A percentile compares a stretch with the other conserved stretches of the same genome.
phyloP scores from a whole-genome alignment of 31 red algal species.

The Bonnemaisonia californica region DNA sequence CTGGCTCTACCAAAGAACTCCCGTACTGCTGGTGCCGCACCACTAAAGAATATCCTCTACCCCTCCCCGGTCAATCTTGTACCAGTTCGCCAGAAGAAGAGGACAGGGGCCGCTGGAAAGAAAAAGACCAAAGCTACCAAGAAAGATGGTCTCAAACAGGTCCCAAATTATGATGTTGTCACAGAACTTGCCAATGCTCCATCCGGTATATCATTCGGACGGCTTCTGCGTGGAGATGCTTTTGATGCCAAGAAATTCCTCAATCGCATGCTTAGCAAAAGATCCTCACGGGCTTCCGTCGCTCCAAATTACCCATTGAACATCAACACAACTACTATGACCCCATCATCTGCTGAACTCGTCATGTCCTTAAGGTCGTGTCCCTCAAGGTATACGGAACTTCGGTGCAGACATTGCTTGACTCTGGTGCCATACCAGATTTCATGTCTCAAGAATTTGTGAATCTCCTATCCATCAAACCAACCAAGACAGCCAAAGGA shows the following conservation, averaged over 20 bases:
- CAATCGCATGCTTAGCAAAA: background rate
- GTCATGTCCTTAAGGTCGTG: background rate
- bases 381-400: background rate
- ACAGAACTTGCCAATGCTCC: background rate
- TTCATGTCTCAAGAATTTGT: background rate
- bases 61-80: no score
- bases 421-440: constrained; percentile 16
- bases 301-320: background rate
- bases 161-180: background rate
- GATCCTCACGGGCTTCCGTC: background rate
- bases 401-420: background rate
- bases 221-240: background rate
- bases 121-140: no score
- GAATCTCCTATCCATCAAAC: background rate
- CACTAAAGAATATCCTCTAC: no score
- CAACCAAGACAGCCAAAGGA: background rate
- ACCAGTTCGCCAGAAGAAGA: no score
- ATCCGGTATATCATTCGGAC: background rate
- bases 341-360: background rate
- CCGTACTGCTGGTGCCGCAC: no score
- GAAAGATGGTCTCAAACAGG: no score
- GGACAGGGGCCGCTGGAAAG: no score
- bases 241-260: background rate
- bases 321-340: background rate
- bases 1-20: no score